phyloP scores from a whole-genome alignment of 371 early-diverging fungal genomes.

The Actinomucor elegans region DNA sequence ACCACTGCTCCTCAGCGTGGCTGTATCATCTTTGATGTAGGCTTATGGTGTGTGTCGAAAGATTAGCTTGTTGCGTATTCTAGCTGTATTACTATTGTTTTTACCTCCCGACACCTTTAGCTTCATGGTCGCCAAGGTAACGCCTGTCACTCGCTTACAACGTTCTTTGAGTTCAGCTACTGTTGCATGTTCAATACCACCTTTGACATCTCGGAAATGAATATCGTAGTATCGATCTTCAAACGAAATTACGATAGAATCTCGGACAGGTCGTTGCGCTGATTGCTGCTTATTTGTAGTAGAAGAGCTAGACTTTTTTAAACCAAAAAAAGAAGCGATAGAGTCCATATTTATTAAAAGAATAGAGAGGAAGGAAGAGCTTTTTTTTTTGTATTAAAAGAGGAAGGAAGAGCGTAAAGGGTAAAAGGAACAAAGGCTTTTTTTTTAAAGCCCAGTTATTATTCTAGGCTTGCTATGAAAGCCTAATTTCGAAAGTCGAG shows the following conservation, averaged over 20 bases:
- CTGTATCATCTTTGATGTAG: conserved; percentile 30
- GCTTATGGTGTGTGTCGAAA: no score
- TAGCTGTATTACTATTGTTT: not conserved
- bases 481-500: no score
- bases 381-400: not conserved
- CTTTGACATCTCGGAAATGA: conserved; percentile 16
- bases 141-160: conserved; percentile 26
- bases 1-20: conserved; percentile 20
- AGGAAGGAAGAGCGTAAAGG: not conserved
- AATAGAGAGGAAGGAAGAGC: not conserved
- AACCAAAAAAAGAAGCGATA: conserved; percentile 15
- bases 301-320: not conserved
- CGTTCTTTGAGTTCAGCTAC: conserved; percentile 25
- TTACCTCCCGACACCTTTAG: conserved; percentile 34
- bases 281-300: conserved; percentile 1
- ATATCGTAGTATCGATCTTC: conserved; percentile 20
- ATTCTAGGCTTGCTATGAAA: not conserved
- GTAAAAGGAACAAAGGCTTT: not conserved
- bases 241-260: conserved; percentile 10
- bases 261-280: not conserved
- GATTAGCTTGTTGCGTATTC: not conserved
- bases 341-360: conserved; percentile 4
- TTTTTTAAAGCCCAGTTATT: not conserved
- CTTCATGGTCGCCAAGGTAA: conserved; percentile 31
- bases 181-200: conserved; percentile 14